Percentiles rank a stretch among this genome's conserved stretches.
These are phyloP conservation scores for Apiosordaria backusii DNA, from an alignment of 495 filamentous ascomycete genomes.

Conservation along the genomic window DNA sequence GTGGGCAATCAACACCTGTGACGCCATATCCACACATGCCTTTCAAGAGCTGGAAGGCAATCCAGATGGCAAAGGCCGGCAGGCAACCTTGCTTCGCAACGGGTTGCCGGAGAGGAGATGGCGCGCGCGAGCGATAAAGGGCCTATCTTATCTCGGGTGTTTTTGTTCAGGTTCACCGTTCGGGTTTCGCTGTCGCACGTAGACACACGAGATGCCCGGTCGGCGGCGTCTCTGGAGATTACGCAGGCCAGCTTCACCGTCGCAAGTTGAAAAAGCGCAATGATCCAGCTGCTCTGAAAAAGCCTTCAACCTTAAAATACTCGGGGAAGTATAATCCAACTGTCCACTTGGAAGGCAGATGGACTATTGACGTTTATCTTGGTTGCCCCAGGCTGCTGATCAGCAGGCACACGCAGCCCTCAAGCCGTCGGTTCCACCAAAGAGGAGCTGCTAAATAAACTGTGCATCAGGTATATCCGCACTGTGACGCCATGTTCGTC, in stretches of 20 bases:
- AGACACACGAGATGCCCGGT: not conserved
- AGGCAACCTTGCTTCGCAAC: not conserved
- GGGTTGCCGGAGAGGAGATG: not conserved
- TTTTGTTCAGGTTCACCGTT: not conserved
- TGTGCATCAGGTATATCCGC: not conserved
- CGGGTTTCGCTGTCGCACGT: not conserved
- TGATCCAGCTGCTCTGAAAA: not conserved
- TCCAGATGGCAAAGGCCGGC: not conserved
- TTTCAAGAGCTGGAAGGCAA: conserved; percentile 3
- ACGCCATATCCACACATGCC: conserved; percentile 49
- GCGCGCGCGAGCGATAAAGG: not conserved
- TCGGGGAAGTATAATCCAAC: not conserved
- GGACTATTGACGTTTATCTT: not conserved
- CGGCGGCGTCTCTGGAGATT: not conserved
- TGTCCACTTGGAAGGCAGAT: not conserved
- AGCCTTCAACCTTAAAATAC: not conserved
- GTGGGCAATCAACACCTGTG: conserved; percentile 85
- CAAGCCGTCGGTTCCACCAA: not conserved
- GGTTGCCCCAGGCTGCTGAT: not conserved
- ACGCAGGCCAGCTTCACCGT: not conserved
- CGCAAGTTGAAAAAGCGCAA: not conserved
- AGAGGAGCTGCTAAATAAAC: not conserved
- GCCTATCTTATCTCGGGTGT: not conserved
- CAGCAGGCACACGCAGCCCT: too few species aligned
- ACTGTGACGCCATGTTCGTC: not conserved